Evolutionary conservation across 352 stramenopile genomes (phyloP), one percentile per base, ranked within the genome.

Genomic region (Phytopythium kandeliae): DNA sequence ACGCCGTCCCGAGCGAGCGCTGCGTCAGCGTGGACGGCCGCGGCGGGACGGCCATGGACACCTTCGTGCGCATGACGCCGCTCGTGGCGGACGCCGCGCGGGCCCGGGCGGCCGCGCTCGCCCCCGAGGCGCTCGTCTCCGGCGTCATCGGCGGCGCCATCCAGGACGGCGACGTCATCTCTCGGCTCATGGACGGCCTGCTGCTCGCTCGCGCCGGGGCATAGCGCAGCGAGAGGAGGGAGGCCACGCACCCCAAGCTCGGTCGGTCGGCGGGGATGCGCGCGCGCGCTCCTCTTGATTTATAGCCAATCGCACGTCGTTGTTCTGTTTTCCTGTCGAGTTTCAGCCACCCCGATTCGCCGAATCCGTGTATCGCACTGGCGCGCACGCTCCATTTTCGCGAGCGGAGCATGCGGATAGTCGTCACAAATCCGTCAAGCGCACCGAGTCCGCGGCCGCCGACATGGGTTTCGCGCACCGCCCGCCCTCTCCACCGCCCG

Each of bases 41-140:
- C 12, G 42, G 37, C 9, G 54, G 57, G 6, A 74, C 65, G 0
- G 30, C 70, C 9, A 37, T 74, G n/a, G 52, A 70, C 17, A 68
- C 48, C 12, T 70, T 48, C 30, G 55, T 61, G 25, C 55, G 54
- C 21, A 42, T 52, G 11, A 43, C 21, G 4, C 46, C 46, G 30
- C 15, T 52, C 13, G 19, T 31, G 0, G 13, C 30, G 1, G 33
- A 35, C 11, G 28, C 10, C 0, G 4, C n/a, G 12, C 17, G 22
- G 21, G 12, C 31, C 10, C 22, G 24, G 9, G n/a, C 17, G 33
- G 3, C 15, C 22, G 24, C 33, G 19, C 34, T 24, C 17, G 46
- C 42, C 25, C 13, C 43, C 7, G 46, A 38, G 19, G 26, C 31
- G 21, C 43, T 52, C 24, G 46, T 52, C 46, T 41, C 30, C 9